Conservation (phyloP, 495 filamentous ascomycete species). For the Geoglossum glabrum region DNA sequence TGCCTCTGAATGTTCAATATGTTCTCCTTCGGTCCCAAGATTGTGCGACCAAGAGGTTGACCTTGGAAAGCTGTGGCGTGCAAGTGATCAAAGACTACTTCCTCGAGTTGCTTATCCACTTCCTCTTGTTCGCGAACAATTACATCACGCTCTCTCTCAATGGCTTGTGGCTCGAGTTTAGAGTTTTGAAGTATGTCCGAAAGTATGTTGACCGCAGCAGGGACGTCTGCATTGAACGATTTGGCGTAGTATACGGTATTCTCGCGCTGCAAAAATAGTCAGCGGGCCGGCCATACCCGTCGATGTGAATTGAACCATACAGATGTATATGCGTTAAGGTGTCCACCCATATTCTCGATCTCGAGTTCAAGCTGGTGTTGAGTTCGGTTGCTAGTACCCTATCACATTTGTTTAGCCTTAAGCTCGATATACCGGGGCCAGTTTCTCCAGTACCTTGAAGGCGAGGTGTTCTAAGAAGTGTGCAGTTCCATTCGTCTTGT, state of each 20-base stretch:
- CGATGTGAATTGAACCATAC: conserved; percentile 33
- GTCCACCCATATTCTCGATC: conserved; percentile 99
- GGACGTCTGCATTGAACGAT: conserved; percentile 92
- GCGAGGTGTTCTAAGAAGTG: conserved; percentile 99
- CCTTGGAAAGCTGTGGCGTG: conserved; percentile 94
- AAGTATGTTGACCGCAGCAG: conserved; percentile 89
- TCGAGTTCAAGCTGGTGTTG: conserved; percentile 96
- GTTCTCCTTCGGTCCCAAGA: conserved; percentile 94
- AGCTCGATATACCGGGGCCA: background rate
- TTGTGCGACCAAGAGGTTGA: conserved; percentile 92
- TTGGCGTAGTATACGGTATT: conserved; percentile 99
- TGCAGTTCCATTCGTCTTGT: conserved; percentile 94
- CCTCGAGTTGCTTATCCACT: conserved; percentile 98
- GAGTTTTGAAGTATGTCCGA: conserved; percentile 98
- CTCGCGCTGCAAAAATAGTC: conserved; percentile 36
- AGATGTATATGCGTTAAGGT: conserved; percentile 98
- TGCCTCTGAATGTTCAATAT: conserved; percentile 84
- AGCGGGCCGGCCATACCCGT: background rate
- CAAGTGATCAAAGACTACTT: conserved; percentile 98
- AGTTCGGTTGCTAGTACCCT: conserved; percentile 81
- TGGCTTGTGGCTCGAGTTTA: conserved; percentile 77
- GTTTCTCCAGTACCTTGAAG: conserved; percentile 61
- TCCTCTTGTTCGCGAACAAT: conserved; percentile 98
- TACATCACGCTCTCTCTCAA: conserved; percentile 93
- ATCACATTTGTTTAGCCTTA: conserved; percentile 2